Evolutionary conservation across 2,329 filamentous ascomycete genomes (phyloP).

Genomic region (Dothideomycetidae sp.): DNA sequence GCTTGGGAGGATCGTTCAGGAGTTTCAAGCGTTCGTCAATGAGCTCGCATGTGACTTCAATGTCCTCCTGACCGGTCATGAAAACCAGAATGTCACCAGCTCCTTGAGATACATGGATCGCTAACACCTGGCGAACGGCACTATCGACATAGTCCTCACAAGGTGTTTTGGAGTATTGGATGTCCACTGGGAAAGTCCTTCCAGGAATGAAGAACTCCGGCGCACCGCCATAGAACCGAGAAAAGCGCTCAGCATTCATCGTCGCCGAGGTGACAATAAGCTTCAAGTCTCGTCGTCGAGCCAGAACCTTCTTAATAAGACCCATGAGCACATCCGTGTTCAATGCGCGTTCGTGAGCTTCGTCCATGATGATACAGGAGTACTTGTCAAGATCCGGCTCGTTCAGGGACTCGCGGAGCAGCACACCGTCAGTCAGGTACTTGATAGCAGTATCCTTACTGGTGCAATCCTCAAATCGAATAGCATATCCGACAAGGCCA

Average conservation of each 20-base stretch:
- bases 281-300: slow-evolving; percentile 78
- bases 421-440: slow-evolving; percentile 96
- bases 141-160: slow-evolving; percentile 97
- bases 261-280: slow-evolving; percentile 96
- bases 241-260: slow-evolving; percentile 95
- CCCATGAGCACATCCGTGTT: slow-evolving; percentile 98
- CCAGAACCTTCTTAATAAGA: slow-evolving; percentile 90
- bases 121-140: slow-evolving; percentile 86
- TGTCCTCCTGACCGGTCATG: slow-evolving; percentile 98
- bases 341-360: slow-evolving; percentile 89
- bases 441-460: slow-evolving; percentile 93
- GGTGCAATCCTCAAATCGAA: slow-evolving; percentile 96
- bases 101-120: slow-evolving; percentile 91
- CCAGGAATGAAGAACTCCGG: slow-evolving; percentile 95
- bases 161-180: slow-evolving; percentile 86
- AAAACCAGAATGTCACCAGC: slow-evolving; percentile 91
- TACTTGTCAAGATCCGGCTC: slow-evolving; percentile 91
- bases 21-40: slow-evolving; percentile 75
- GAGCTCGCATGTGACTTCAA: slow-evolving; percentile 89
- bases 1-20: slow-evolving; percentile 84
- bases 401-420: slow-evolving; percentile 82
- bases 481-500: slow-evolving; percentile 82
- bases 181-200: slow-evolving; percentile 89
- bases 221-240: slow-evolving; percentile 87
- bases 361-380: slow-evolving; percentile 98